Evolutionary conservation across 345 rosid species (phyloP).

Genomic region (Odontarrhena argentea): DNA sequence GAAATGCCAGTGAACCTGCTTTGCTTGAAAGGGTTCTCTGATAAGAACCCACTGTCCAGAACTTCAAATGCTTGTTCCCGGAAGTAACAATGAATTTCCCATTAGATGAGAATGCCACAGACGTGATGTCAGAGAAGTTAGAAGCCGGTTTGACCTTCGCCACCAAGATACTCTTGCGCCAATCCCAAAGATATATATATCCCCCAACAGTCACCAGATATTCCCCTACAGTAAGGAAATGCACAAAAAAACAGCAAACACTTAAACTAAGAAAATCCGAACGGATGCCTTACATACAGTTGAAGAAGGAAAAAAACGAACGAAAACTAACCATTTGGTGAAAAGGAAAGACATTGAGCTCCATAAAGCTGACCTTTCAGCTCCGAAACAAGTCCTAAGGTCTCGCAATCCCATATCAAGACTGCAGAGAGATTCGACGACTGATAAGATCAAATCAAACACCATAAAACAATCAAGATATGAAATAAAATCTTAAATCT

Average conservation of each 20-base stretch:
- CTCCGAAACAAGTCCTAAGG: conserved; percentile 56
- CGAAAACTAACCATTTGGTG: conserved; percentile 68
- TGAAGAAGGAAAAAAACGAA: neutral
- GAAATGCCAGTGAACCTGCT: conserved; percentile 43
- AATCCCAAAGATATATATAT: conserved; percentile 81
- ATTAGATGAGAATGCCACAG: conserved; percentile 68
- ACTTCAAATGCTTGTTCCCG: conserved; percentile 77
- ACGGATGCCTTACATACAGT: neutral
- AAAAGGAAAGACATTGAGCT: conserved; percentile 74
- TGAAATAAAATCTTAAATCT: neutral
- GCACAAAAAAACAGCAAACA: neutral
- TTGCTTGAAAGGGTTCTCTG: conserved; percentile 54
- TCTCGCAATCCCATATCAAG: conserved; percentile 67
- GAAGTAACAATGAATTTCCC: conserved; percentile 71
- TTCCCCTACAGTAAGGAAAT: conserved; percentile 48
- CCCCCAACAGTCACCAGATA: conserved; percentile 80
- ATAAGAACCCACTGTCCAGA: conserved; percentile 65
- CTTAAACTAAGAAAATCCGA: neutral
- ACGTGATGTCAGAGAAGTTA: conserved; percentile 54
- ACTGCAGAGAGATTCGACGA: conserved; percentile 75
- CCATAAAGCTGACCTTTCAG: conserved; percentile 78
- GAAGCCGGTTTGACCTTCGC: conserved; percentile 77
- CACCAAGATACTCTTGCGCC: conserved; percentile 58
- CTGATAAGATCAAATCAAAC: conserved; percentile 52
- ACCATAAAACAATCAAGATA: conserved; percentile 13